Base-by-base conservation (phyloP, 2,329 filamentous ascomycete species). In the Hymenoscyphus linearis region DNA sequence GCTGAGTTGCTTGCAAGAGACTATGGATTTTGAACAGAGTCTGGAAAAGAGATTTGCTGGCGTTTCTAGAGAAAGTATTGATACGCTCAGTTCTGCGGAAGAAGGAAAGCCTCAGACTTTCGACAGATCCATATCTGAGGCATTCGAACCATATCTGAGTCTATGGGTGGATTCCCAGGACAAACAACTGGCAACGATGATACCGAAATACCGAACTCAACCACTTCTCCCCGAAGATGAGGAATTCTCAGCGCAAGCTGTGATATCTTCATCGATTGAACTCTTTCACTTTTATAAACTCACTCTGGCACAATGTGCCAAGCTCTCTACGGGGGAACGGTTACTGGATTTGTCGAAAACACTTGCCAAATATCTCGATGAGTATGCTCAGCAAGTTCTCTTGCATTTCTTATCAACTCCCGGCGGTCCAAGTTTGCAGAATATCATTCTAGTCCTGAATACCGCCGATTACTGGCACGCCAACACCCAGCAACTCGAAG, bases 81-180 rank as follows among this genome's bases (percentile, higher is more conserved):
- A 99, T 73, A 98, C 93, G 0, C 83, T 96, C 34, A 88, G 86
- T 64, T 96, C 91, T 1, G 79, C 84, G 9, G 90, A 93, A 63
- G 90, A 92, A 58, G 31, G 31, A 25, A 87, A 87, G 67, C 79
- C 86, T 0, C 86, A 90, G 22, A 87, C 85, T 60, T 97, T 97
- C 74, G 89, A 90, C 60, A 91, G 96, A 60, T 88, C 91, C 3
- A 96, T 99, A 63, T 98, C 95, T 0, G 91, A 96, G 64, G 95
- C 95, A 0, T 99, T 99, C 71, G 95, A 98, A 76, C 95, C 95
- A 1, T 99, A 98, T 74, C 82, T 99, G 66, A 96, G 91, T 72
- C 79, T 99, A 3, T 99, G 95, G 95, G 92, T 99, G 1, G 93
- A 98, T 63, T 93, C 91, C 10, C 95, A 98, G 75, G 93, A 97